Evolutionary conservation across 2,329 filamentous ascomycete species (phyloP).

Genomic region (Aspergillus pseudoviridinutans): DNA sequence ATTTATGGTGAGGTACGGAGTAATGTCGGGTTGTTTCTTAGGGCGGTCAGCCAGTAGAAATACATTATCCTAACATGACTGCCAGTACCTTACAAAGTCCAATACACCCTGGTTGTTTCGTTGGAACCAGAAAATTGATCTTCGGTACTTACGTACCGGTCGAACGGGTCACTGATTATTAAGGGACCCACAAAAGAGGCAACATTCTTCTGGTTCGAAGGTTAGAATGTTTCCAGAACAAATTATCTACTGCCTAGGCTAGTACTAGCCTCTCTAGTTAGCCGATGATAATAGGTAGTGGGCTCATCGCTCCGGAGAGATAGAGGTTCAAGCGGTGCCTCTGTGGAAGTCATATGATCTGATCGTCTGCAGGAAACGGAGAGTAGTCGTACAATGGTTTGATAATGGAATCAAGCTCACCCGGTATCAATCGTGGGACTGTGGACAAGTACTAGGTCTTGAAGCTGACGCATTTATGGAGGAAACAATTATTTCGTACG

Average conservation of each 20-base stretch:
- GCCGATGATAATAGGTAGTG: background rate
- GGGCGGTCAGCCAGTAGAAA: background rate
- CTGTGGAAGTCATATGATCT: background rate
- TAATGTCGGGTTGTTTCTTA: background rate
- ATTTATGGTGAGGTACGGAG: no score
- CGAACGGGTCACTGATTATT: background rate
- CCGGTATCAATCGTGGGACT: no score
- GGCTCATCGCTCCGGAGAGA: background rate
- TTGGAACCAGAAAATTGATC: background rate
- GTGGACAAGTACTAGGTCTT: no score
- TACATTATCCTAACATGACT: slow-evolving; percentile 1
- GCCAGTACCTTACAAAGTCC: background rate
- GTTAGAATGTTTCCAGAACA: slow-evolving; percentile 14
- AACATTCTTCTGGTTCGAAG: background rate
- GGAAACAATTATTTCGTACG: no score
- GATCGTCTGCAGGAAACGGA: background rate
- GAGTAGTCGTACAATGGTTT: background rate
- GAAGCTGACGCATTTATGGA: no score
- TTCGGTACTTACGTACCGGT: background rate
- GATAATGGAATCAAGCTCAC: background rate
- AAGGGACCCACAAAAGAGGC: slow-evolving; percentile 3
- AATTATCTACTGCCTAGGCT: background rate
- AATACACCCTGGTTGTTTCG: background rate
- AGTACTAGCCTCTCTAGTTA: background rate
- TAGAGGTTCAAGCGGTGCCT: background rate